Evolutionary conservation across 1,284 basidiomycete species (phyloP).

Genomic region (Malassezia yamatoensis): DNA sequence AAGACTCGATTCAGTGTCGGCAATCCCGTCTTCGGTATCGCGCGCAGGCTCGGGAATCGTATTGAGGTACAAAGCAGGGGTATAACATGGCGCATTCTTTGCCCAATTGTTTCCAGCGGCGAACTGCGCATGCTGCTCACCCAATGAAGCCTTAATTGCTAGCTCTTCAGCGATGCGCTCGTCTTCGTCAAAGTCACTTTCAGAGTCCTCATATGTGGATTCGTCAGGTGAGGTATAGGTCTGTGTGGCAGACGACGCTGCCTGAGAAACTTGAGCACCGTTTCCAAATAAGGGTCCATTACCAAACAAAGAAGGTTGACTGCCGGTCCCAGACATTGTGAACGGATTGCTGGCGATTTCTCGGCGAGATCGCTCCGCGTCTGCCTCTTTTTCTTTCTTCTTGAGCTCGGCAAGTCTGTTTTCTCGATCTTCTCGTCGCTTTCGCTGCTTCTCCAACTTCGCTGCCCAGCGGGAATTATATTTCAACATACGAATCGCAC

Average conservation of each 20-base stretch:
- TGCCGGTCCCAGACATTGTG: slow-evolving; percentile 5
- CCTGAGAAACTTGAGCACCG: background rate
- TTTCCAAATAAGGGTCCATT: slow-evolving; percentile 5
- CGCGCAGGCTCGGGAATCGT: slow-evolving; percentile 36
- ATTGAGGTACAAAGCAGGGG: slow-evolving; percentile 34
- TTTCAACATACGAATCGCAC: slow-evolving; percentile 39
- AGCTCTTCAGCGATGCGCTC: slow-evolving; percentile 40
- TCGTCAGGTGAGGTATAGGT: slow-evolving; percentile 7
- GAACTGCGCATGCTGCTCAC: slow-evolving; percentile 12
- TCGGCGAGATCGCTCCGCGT: background rate
- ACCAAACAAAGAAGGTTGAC: slow-evolving; percentile 28
- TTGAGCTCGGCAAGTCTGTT: slow-evolving; percentile 20
- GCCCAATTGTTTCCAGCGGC: slow-evolving; percentile 26
- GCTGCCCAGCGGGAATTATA: slow-evolving; percentile 45
- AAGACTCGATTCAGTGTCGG: background rate
- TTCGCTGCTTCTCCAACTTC: slow-evolving; percentile 37
- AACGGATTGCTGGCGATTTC: slow-evolving; percentile 15
- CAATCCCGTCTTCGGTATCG: background rate
- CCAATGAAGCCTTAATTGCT: slow-evolving; percentile 39
- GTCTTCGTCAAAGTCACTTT: slow-evolving; percentile 26
- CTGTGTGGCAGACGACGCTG: background rate
- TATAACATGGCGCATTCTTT: slow-evolving; percentile 20
- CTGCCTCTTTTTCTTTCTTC: slow-evolving; percentile 21
- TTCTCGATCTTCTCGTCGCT: slow-evolving; percentile 8
- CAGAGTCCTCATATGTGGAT: slow-evolving; percentile 14